Evolutionary conservation across 108 stramenopile species (phyloP).

Genomic region (Epipyxis sp.): DNA sequence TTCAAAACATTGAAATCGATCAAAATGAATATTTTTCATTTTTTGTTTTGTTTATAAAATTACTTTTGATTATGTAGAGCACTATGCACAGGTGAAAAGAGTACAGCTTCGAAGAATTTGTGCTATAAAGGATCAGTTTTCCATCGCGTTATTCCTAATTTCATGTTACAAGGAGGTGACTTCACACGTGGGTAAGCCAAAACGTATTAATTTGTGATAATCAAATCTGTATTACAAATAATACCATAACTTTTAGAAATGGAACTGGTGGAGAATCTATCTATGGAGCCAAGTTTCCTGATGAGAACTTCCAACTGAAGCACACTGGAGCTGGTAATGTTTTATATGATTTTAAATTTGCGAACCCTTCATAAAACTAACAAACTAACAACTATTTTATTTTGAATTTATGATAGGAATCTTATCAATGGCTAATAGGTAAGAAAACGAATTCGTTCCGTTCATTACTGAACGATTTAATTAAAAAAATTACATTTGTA

Average conservation of each 20-base stretch:
- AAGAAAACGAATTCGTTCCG: too few relatives aligned
- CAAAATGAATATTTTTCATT: neutral
- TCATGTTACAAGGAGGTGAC: conserved; percentile 66
- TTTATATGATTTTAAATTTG: too few relatives aligned
- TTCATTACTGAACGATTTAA: too few relatives aligned
- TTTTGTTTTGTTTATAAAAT: neutral
- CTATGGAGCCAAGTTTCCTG: conserved; percentile 68
- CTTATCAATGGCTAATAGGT: conserved; percentile 89
- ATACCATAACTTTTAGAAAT: neutral
- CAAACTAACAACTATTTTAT: too few relatives aligned
- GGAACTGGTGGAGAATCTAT: conserved; percentile 17
- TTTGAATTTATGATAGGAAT: too few relatives aligned
- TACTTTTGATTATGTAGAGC: conserved; percentile 33
- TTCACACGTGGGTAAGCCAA: too few relatives aligned
- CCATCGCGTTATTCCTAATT: conserved; percentile 91
- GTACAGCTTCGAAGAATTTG: conserved; percentile 66
- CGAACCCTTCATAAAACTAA: too few relatives aligned
- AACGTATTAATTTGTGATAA: neutral
- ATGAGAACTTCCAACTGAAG: conserved; percentile 86
- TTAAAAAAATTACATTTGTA: too few relatives aligned
- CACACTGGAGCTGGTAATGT: conserved; percentile 75
- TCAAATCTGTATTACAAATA: conserved; percentile 6
- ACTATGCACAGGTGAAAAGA: conserved; percentile 84
- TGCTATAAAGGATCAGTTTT: conserved; percentile 88
- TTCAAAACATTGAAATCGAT: neutral